Evolutionary conservation across 2,329 filamentous ascomycete species (phyloP).

Genomic region (Trichoderma cornu-damae): DNA sequence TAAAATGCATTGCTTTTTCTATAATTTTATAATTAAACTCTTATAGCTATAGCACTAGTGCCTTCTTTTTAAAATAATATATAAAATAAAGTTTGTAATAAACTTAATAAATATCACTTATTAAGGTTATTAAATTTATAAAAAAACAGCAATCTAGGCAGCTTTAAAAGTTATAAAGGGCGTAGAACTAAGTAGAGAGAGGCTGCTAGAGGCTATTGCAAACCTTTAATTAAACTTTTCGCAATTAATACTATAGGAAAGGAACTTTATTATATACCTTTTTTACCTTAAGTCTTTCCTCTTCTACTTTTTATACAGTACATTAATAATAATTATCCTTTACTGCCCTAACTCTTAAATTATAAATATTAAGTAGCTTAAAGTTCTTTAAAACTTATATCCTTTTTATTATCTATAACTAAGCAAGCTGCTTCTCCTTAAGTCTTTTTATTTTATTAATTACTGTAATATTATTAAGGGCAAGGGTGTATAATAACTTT

Average conservation of each 20-base stretch:
- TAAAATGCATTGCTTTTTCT: neutral
- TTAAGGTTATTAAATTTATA: neutral
- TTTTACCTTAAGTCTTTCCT: no score
- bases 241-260: neutral
- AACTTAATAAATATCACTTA: neutral
- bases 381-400: neutral
- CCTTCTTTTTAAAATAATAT: neutral
- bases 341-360: slow-evolving; percentile 8
- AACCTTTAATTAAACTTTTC: neutral
- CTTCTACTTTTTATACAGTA: no score
- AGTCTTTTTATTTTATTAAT: no score
- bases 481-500: neutral
- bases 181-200: no score
- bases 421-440: no score
- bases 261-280: neutral
- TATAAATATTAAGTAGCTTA: neutral
- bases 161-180: no score
- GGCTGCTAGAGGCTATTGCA: no score
- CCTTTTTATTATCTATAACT: neutral
- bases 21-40: neutral
- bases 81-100: neutral
- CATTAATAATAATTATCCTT: neutral
- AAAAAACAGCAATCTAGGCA: no score
- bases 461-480: neutral
- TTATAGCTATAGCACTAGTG: neutral